phyloP scores from a whole-genome alignment of 306 rosid species.

The Dalbergia cochinchinensis region DNA sequence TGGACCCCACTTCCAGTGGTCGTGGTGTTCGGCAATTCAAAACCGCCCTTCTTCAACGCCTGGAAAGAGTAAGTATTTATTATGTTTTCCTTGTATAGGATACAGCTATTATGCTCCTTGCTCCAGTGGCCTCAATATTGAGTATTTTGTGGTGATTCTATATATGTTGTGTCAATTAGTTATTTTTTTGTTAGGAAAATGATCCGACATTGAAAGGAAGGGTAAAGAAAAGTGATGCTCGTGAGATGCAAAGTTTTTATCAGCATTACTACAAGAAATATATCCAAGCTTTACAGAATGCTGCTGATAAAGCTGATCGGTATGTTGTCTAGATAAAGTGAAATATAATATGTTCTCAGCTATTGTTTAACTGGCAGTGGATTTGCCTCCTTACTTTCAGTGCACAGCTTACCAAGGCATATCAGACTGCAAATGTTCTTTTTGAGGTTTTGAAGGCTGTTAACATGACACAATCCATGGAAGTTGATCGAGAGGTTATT shows the following conservation, averaged over 20 bases:
- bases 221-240: constrained; percentile 98
- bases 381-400: constrained; percentile 52
- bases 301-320: constrained; percentile 99
- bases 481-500: constrained; percentile 93
- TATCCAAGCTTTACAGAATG: constrained; percentile 94
- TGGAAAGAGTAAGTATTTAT: constrained; percentile 76
- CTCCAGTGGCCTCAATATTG: neutral
- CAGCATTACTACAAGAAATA: constrained; percentile 97
- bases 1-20: constrained; percentile 98
- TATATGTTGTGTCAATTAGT: constrained; percentile 28
- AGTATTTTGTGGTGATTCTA: constrained; percentile 11
- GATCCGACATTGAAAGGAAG: constrained; percentile 97
- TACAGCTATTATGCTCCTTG: constrained; percentile 1
- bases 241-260: constrained; percentile 98
- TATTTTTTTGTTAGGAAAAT: constrained; percentile 69
- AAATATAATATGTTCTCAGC: constrained; percentile 14
- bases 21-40: constrained; percentile 99
- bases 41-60: constrained; percentile 96
- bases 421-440: constrained; percentile 98
- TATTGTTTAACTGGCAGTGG: constrained; percentile 40
- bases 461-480: constrained; percentile 93
- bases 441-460: constrained; percentile 99
- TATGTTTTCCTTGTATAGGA: constrained; percentile 7
- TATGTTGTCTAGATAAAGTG: constrained; percentile 45
- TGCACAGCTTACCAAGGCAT: constrained; percentile 97